A percentile compares a stretch with the other conserved stretches of the same genome.
These are phyloP conservation scores for Phytophthora lateralis DNA, from an alignment of 352 stramenopile species.

Conservation along the genomic window DNA sequence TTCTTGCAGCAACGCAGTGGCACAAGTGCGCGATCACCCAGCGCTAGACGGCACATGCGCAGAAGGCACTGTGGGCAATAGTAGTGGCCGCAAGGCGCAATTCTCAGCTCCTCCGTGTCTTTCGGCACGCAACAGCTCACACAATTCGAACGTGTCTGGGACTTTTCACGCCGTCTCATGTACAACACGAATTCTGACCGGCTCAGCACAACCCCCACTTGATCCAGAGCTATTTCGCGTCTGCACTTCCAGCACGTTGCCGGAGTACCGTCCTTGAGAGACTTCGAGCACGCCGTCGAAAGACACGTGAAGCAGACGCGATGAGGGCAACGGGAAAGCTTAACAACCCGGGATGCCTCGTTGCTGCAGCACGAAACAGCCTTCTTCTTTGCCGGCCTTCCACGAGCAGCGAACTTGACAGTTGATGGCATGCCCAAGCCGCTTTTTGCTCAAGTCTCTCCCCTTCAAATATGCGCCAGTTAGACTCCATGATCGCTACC, in stretches of 20 bases:
- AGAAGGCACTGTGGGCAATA: conserved; percentile 65
- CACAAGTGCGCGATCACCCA: conserved; percentile 61
- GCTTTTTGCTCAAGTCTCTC: conserved; percentile 9
- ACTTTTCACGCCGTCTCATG: conserved; percentile 13
- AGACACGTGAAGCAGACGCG: conserved; percentile 31
- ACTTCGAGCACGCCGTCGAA: conserved; percentile 24
- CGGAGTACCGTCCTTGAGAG: conserved; percentile 2
- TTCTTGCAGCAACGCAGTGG: conserved; percentile 76
- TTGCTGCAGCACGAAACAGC: conserved; percentile 21
- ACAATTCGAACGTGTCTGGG: conserved; percentile 26
- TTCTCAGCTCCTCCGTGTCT: conserved; percentile 22
- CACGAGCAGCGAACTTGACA: conserved; percentile 8
- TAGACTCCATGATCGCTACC: background rate
- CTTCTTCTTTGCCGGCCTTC: conserved; percentile 10
- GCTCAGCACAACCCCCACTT: conserved; percentile 29
- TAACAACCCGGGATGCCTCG: conserved; percentile 9
- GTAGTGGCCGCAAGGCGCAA: conserved; percentile 61
- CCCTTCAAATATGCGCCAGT: conserved; percentile 31
- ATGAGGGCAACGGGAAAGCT: conserved; percentile 22
- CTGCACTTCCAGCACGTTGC: conserved; percentile 30
- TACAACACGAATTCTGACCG: conserved; percentile 28
- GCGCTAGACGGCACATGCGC: conserved; percentile 63
- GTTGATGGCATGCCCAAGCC: conserved; percentile 21
- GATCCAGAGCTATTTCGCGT: conserved; percentile 30
- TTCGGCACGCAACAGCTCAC: conserved; percentile 45